Conservation (phyloP, 225 moss, liverwort and hornwort genomes). For the Pleurozium schreberi region DNA sequence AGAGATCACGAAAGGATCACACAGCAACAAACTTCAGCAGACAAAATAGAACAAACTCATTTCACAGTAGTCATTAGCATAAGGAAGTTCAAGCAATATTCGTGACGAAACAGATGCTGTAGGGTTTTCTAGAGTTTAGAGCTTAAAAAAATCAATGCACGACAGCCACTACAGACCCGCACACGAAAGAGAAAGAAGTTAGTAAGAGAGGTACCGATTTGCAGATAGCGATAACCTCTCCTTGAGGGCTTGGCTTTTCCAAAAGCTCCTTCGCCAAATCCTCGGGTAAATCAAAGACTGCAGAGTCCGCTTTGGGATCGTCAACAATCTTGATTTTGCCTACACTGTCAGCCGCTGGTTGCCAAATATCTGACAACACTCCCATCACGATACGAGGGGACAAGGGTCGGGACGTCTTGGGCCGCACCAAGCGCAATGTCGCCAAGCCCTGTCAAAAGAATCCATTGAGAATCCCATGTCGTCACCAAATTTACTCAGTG, state of each 20-base stretch:
- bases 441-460: slow-evolving; percentile 37
- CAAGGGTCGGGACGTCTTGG: slow-evolving; percentile 25
- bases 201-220: slow-evolving; percentile 33
- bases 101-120: background rate
- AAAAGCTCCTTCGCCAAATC: slow-evolving; percentile 62
- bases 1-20: background rate
- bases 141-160: background rate
- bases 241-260: slow-evolving; percentile 27
- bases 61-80: background rate
- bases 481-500: background rate
- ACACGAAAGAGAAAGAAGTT: background rate
- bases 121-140: background rate
- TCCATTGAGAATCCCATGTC: background rate
- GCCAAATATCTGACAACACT: slow-evolving; percentile 56
- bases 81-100: background rate
- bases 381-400: slow-evolving; percentile 59
- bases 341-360: slow-evolving; percentile 49
- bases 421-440: slow-evolving; percentile 57
- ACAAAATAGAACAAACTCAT: background rate
- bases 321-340: slow-evolving; percentile 70
- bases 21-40: background rate
- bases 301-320: slow-evolving; percentile 52
- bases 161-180: background rate
- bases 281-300: slow-evolving; percentile 76
- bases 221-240: slow-evolving; percentile 51